A percentile compares a stretch with the other conserved stretches of the same genome.
phyloP scores from a whole-genome alignment of 192 early-diverging fungal species.

The Coemansia erecta region DNA sequence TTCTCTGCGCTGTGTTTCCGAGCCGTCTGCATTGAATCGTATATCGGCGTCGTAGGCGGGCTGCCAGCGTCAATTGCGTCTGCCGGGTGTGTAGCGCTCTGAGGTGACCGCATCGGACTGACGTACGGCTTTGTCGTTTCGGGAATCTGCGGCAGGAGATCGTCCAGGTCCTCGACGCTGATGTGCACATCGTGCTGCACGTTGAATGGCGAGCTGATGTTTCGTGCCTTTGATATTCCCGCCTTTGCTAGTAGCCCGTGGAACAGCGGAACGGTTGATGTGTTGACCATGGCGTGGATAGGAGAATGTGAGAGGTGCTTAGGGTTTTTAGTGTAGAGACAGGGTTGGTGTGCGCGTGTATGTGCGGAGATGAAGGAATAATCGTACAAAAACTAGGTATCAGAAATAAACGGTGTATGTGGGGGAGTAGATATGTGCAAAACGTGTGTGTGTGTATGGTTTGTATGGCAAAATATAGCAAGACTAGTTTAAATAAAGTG shows the following conservation, averaged over 20 bases:
- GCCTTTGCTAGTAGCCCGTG: conserved; percentile 50
- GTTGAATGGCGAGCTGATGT: conserved; percentile 55
- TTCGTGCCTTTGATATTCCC: conserved; percentile 32
- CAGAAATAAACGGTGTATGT: neutral
- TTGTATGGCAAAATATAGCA: neutral
- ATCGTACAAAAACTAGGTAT: conserved; percentile 4
- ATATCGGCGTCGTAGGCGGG: conserved; percentile 35
- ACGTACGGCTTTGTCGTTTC: conserved; percentile 43
- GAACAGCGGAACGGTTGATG: conserved; percentile 32
- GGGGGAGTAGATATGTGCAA: neutral
- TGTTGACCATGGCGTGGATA: conserved; percentile 26
- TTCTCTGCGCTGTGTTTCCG: conserved; percentile 30
- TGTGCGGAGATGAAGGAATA: neutral
- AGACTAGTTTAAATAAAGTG: neutral
- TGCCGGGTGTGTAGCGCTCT: neutral
- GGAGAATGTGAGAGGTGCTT: neutral
- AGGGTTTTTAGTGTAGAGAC: neutral
- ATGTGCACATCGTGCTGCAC: conserved; percentile 54
- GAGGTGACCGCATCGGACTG: conserved; percentile 34
- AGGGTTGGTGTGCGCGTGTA: neutral
- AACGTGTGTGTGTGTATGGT: neutral
- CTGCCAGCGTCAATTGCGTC: neutral
- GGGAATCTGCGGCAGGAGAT: conserved; percentile 46
- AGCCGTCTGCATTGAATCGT: conserved; percentile 30
- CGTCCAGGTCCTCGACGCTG: conserved; percentile 54